Evolutionary conservation across 2,329 filamentous ascomycete species (phyloP).

Genomic region (Diaporthe aspalathi): DNA sequence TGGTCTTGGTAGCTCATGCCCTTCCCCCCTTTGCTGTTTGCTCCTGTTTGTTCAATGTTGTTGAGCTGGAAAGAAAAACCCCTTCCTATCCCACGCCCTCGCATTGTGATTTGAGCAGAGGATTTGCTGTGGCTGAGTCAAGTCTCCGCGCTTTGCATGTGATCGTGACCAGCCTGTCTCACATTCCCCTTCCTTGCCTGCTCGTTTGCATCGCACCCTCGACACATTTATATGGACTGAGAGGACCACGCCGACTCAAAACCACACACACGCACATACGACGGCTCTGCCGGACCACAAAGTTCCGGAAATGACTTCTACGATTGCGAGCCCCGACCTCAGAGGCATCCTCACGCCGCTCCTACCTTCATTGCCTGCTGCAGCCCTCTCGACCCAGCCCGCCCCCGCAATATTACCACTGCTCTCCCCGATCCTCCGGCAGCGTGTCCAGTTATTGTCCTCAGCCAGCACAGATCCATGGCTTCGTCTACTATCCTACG

Average conservation of each 20-base stretch:
- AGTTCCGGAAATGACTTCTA: conserved; percentile 43
- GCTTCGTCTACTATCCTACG: conserved; percentile 79
- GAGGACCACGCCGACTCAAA: background rate
- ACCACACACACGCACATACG: too few species aligned
- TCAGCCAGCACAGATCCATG: conserved; percentile 72
- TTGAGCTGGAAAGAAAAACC: background rate
- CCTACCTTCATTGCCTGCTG: conserved; percentile 69
- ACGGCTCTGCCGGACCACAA: background rate
- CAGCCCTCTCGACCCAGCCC: conserved; percentile 68
- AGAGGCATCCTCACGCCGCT: conserved; percentile 65
- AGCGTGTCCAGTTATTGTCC: conserved; percentile 74
- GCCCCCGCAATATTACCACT: conserved; percentile 67
- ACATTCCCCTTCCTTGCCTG: conserved; percentile 21
- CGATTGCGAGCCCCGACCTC: conserved; percentile 58
- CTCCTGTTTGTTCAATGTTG: background rate
- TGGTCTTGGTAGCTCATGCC: background rate
- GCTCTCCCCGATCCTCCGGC: conserved; percentile 74
- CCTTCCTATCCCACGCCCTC: background rate
- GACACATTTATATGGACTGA: background rate
- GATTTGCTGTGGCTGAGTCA: conserved; percentile 1
- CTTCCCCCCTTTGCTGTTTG: background rate
- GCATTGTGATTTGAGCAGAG: background rate
- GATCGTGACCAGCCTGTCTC: conserved; percentile 23
- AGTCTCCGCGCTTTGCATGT: conserved; percentile 31
- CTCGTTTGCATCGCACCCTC: background rate